phyloP scores from a whole-genome alignment of 345 rosid genomes.

The Aethionema arabicum region DNA sequence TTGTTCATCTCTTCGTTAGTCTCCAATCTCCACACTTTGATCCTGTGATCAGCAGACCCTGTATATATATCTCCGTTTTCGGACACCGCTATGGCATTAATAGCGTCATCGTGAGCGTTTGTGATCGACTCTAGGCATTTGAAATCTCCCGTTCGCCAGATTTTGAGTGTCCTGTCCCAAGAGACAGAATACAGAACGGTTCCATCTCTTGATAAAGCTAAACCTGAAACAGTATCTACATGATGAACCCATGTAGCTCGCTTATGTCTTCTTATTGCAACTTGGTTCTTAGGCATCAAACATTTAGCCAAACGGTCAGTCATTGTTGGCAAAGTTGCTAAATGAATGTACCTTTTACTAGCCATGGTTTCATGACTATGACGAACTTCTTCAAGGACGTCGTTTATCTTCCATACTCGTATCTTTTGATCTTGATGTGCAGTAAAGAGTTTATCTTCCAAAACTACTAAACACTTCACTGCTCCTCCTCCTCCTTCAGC shows the following conservation, averaged over 20 bases:
- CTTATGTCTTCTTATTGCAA: slow-evolving; percentile 71
- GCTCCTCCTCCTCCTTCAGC: slow-evolving; percentile 60
- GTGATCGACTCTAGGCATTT: slow-evolving; percentile 77
- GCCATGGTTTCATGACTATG: neutral
- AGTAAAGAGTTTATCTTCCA: slow-evolving; percentile 71
- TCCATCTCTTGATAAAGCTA: slow-evolving; percentile 67
- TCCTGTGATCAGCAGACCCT: slow-evolving; percentile 80
- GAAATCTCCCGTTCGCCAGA: slow-evolving; percentile 82
- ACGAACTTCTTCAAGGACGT: slow-evolving; percentile 23
- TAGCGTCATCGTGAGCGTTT: slow-evolving; percentile 87
- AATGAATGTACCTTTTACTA: slow-evolving; percentile 47
- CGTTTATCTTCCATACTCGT: slow-evolving; percentile 78
- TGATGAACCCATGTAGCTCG: slow-evolving; percentile 84
- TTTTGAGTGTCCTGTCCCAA: slow-evolving; percentile 88
- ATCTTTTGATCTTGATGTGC: slow-evolving; percentile 97
- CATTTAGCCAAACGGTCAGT: slow-evolving; percentile 64
- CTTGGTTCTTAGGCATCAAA: slow-evolving; percentile 62
- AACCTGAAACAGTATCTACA: slow-evolving; percentile 77
- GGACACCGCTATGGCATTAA: slow-evolving; percentile 67
- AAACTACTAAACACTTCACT: slow-evolving; percentile 70
- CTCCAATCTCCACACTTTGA: slow-evolving; percentile 73
- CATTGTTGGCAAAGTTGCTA: slow-evolving; percentile 85
- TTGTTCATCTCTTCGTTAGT: slow-evolving; percentile 15
- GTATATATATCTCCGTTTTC: slow-evolving; percentile 66
- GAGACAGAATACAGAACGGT: slow-evolving; percentile 82